Evolutionary conservation across 2,329 filamentous ascomycete genomes (phyloP).

Genomic region (Colletotrichum falcatum): DNA sequence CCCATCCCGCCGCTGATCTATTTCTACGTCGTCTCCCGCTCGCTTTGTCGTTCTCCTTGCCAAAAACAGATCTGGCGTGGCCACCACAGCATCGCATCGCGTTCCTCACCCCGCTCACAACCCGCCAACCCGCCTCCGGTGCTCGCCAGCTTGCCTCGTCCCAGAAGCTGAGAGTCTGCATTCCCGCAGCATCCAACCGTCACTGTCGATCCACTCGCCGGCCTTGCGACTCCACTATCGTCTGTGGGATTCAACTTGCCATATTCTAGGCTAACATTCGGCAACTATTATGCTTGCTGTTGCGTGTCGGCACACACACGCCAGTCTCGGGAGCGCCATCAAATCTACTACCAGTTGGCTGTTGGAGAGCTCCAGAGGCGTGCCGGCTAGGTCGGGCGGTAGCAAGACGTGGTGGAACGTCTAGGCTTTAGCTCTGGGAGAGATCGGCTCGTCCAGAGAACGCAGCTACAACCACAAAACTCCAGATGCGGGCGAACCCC

Average conservation of each 20-base stretch:
- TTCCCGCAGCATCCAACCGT: constrained; percentile 8
- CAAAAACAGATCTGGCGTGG: constrained; percentile 19
- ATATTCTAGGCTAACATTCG: constrained; percentile 13
- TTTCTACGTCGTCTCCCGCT: constrained; percentile 24
- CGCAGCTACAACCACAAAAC: constrained; percentile 17
- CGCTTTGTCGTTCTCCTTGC: constrained; percentile 24
- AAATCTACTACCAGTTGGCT: constrained; percentile 4
- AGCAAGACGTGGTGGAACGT: constrained; percentile 36
- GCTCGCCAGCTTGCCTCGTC: constrained; percentile 11
- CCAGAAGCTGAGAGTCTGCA: constrained; percentile 5
- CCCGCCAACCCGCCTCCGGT: constrained; percentile 6
- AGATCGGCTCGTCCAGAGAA: constrained; percentile 7
- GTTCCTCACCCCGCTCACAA: constrained; percentile 7
- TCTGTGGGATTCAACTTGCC: constrained; percentile 21
- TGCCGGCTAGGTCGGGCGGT: constrained; percentile 25
- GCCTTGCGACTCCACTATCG: constrained; percentile 9
- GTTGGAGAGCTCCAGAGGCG: constrained; percentile 14
- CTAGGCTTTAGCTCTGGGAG: constrained; percentile 15
- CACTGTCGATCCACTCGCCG: constrained; percentile 5
- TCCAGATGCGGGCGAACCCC: constrained; percentile 39
- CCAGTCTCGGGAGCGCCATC: constrained; percentile 15
- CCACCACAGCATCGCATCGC: constrained; percentile 25
- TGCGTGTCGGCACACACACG: constrained; percentile 30
- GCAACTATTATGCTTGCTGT: constrained; percentile 35
- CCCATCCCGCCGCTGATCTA: constrained; percentile 37